Conservation (phyloP, 1,139 yeast genomes). For the Debaryomyces robertsiae region DNA sequence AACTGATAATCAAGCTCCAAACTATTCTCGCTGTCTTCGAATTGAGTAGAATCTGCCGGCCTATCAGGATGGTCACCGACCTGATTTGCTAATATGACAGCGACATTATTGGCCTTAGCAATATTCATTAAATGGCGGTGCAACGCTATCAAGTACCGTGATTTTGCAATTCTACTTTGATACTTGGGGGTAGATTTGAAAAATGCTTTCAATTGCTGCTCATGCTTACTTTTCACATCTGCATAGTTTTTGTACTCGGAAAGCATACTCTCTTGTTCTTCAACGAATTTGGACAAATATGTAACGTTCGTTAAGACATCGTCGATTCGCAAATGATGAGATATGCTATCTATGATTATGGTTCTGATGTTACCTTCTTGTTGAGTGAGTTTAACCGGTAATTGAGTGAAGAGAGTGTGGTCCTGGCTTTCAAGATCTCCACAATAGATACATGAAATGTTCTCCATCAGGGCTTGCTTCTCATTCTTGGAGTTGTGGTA, state of each 20-base stretch:
- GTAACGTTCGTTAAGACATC: constrained; percentile 39
- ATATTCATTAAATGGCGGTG: constrained; percentile 53
- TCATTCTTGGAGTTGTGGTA: constrained; percentile 23
- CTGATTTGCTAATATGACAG: constrained; percentile 78
- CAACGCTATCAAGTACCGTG: constrained; percentile 45
- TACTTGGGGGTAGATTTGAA: constrained; percentile 30
- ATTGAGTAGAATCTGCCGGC: constrained; percentile 14
- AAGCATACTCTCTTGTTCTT: constrained; percentile 25
- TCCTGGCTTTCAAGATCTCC: constrained; percentile 73
- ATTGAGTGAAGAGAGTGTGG: constrained; percentile 69
- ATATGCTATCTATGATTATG: constrained; percentile 78
- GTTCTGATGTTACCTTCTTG: constrained; percentile 47
- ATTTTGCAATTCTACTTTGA: constrained; percentile 36
- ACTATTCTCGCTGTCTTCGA: constrained; percentile 22
- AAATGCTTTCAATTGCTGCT: constrained; percentile 30
- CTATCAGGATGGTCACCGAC: constrained; percentile 60
- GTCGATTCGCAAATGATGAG: constrained; percentile 80
- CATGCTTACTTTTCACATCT: constrained; percentile 28
- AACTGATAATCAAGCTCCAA: constrained; percentile 65
- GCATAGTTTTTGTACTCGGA: constrained; percentile 20
- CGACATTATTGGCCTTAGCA: constrained; percentile 52
- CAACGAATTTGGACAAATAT: constrained; percentile 27
- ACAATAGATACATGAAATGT: constrained; percentile 64
- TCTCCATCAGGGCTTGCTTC: constrained; percentile 41
- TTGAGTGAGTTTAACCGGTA: constrained; percentile 57